These are phyloP conservation scores for Oxytropis ochrocephala DNA, from an alignment of 306 rosid species.

Conservation along the genomic window DNA sequence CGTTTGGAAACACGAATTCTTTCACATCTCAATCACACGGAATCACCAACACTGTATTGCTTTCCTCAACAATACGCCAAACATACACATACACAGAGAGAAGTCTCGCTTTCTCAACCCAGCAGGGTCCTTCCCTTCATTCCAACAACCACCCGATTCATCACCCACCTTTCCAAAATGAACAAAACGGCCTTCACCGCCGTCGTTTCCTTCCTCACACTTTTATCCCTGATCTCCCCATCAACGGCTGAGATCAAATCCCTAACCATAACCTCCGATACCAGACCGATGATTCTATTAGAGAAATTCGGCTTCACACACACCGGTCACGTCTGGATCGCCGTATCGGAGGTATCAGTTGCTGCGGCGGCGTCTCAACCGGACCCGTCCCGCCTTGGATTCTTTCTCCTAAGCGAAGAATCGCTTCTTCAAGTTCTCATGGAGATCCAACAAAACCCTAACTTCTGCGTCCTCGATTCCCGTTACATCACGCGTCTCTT, in stretches of 20 bases:
- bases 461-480: constrained; percentile 68
- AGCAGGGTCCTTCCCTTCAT: not conserved
- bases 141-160: not conserved
- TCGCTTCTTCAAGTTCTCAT: constrained; percentile 69
- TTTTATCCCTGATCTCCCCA: constrained; percentile 16
- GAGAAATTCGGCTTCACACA: constrained; percentile 92
- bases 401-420: constrained; percentile 82
- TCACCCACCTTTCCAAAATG: constrained; percentile 27
- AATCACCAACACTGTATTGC: not conserved
- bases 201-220: constrained; percentile 26
- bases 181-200: constrained; percentile 19
- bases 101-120: not conserved
- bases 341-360: constrained; percentile 50
- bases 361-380: not conserved
- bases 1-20: not conserved
- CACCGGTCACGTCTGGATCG: constrained; percentile 53
- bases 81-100: not conserved
- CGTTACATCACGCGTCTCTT: constrained; percentile 40
- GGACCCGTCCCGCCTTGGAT: constrained; percentile 55
- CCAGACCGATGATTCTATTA: constrained; percentile 68
- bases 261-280: constrained; percentile 57
- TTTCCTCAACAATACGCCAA: constrained; percentile 11
- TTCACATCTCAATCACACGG: not conserved
- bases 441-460: constrained; percentile 76
- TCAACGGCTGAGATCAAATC: constrained; percentile 73